A percentile compares a stretch with the other conserved stretches of the same genome.
These are phyloP conservation scores for Vitellaria paradoxa DNA, from an alignment of 179 eudicot species.

Conservation along the genomic window DNA sequence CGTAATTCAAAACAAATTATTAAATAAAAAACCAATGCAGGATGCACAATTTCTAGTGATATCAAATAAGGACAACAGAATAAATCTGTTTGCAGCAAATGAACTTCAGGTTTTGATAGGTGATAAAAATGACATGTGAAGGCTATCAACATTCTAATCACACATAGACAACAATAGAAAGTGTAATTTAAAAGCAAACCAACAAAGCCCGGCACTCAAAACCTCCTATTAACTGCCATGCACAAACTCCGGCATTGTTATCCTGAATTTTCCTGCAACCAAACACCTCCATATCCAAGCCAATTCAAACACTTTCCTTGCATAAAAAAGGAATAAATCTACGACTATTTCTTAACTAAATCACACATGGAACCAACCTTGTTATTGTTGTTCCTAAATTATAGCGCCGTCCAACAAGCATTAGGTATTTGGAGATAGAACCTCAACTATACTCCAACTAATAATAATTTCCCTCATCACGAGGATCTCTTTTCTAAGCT, in stretches of 20 bases:
- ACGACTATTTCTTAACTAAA: not conserved
- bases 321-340: not conserved
- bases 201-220: not conserved
- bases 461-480: not conserved
- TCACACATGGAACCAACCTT: not conserved
- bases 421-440: not conserved
- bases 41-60: not conserved
- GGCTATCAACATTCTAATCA: not conserved
- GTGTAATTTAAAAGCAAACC: not conserved
- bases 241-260: not conserved
- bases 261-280: not conserved
- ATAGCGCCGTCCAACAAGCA: not conserved
- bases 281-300: not conserved
- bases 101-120: conserved; percentile 2
- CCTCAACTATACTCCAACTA: not conserved
- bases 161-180: not conserved
- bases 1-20: not conserved
- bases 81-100: not conserved
- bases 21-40: not conserved
- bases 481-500: no score
- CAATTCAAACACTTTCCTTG: not conserved
- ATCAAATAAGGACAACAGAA: conserved; percentile 4
- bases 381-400: not conserved
- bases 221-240: not conserved
- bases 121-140: not conserved